Evolutionary conservation across 176 grass and related monocot genomes (phyloP).

Genomic region (Leersia perrieri): DNA sequence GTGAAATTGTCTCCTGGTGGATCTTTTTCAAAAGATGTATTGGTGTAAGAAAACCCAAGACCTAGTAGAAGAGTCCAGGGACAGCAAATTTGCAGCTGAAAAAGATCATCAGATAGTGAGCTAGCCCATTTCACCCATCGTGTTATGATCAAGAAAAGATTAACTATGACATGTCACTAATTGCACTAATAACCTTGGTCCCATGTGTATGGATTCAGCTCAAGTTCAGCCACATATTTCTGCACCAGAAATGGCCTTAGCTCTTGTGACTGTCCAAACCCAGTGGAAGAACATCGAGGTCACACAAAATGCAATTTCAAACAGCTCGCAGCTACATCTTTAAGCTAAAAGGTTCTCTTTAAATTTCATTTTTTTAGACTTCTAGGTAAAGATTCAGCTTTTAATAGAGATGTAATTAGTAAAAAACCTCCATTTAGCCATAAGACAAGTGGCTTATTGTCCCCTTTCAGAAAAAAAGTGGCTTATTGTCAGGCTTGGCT

Average conservation of each 20-base stretch:
- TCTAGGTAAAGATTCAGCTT: too few relatives aligned
- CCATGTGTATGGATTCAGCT: slow-evolving; percentile 61
- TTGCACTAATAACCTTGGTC: slow-evolving; percentile 53
- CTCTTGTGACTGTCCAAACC: slow-evolving; percentile 69
- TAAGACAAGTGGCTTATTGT: slow-evolving; percentile 52
- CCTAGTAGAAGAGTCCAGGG: slow-evolving; percentile 80
- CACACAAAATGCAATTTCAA: slow-evolving; percentile 17
- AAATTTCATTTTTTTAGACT: not conserved
- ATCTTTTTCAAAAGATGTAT: slow-evolving; percentile 56
- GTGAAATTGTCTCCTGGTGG: slow-evolving; percentile 71
- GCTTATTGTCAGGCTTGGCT: slow-evolving; percentile 34
- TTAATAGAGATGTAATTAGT: not conserved
- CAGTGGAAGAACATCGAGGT: slow-evolving; percentile 71
- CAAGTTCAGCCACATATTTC: slow-evolving; percentile 68
- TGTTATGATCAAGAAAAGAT: not conserved
- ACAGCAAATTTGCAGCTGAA: slow-evolving; percentile 78
- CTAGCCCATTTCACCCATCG: not conserved
- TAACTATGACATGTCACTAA: not conserved
- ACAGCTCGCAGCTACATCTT: not conserved
- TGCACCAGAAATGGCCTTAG: slow-evolving; percentile 70
- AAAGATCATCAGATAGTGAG: slow-evolving; percentile 3
- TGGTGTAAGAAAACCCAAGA: slow-evolving; percentile 86
- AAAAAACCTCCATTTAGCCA: slow-evolving; percentile 73
- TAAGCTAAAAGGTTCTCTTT: not conserved
- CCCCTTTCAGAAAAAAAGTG: too few relatives aligned